Base-by-base conservation (phyloP, 495 filamentous ascomycete genomes). In the Immersiella caudata region DNA sequence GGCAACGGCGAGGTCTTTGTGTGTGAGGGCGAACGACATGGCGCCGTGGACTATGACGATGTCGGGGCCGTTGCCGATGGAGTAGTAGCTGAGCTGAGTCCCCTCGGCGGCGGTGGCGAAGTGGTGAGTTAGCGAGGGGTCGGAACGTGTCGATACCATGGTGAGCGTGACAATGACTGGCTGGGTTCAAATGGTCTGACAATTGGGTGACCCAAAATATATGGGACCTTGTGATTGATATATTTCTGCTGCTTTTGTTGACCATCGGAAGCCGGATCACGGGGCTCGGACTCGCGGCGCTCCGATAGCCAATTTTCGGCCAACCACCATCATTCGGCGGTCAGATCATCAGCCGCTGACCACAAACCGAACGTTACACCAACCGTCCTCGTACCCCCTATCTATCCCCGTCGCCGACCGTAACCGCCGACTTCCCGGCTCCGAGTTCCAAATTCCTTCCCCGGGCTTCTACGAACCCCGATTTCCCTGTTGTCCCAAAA, bases 11-110 rank as follows among this genome's bases (percentile, higher is more conserved):
- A 70, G 68, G 29, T 70, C 68, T 21, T 33, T 24, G 46, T 67
- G 65, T 6, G 64, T 63, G 24, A 67, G 63, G 25, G 54, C 64
- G 24, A 40, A 66, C 14, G 27, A 22, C 16, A 50, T 33, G 49
- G 68, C 54, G 65, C 64, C 68, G 64, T 70, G 67, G 35, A 68
- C 24, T 6, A 68, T 24, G 11, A 68, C 7, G 46, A 65, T 40
- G 26, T 26, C 50, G 12, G 67, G 67, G 6, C 67, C 67, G 29
- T 25, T 49, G 52, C 67, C 67, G 52, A 59, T 50, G 50, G n/a
- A 66, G 55, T 64, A 64, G 67, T 68, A 68, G 62, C 67, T 68
- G 8, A 68, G 49, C 2, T 46, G 8, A 18, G 60, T 33, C 2
- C 67, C 67, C 16, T 68, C 67, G 7, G 3, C 21, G 4, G 64